Conservation (phyloP, 805 yeast species). For the Spathaspora gorwiae region DNA sequence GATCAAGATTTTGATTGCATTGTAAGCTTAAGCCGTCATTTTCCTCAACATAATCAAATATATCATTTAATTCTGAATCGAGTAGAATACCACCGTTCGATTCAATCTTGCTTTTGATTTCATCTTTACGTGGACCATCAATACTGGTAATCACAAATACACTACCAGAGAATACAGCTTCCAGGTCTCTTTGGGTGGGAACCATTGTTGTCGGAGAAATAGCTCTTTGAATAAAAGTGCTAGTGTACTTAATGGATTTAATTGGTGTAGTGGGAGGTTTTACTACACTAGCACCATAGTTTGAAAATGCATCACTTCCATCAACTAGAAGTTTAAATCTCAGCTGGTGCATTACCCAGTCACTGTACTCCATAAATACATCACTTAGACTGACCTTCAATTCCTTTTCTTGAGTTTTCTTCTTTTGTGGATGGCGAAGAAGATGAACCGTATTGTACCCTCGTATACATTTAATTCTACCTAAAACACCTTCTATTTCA, state of each 20-base stretch:
- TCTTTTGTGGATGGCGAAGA: constrained; percentile 13
- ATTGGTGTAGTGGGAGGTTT: constrained; percentile 2
- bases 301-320: constrained; percentile 14
- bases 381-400: constrained; percentile 23
- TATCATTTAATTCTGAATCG: constrained; percentile 31
- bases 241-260: neutral
- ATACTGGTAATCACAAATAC: constrained; percentile 35
- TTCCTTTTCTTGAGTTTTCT: constrained; percentile 13
- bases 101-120: constrained; percentile 30
- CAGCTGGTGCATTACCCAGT: constrained; percentile 37
- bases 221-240: neutral
- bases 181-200: neutral
- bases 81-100: constrained; percentile 39
- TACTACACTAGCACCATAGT: neutral
- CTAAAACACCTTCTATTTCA: neutral
- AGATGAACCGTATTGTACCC: constrained; percentile 53
- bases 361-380: constrained; percentile 35
- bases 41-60: constrained; percentile 15
- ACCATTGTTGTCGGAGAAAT: neutral
- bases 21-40: constrained; percentile 6
- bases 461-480: constrained; percentile 48
- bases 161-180: constrained; percentile 15
- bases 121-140: constrained; percentile 29
- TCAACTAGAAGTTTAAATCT: constrained; percentile 18
- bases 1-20: constrained; percentile 8